Base-by-base conservation (phyloP, 805 yeast species). In the Monosporozyma siamensis region DNA sequence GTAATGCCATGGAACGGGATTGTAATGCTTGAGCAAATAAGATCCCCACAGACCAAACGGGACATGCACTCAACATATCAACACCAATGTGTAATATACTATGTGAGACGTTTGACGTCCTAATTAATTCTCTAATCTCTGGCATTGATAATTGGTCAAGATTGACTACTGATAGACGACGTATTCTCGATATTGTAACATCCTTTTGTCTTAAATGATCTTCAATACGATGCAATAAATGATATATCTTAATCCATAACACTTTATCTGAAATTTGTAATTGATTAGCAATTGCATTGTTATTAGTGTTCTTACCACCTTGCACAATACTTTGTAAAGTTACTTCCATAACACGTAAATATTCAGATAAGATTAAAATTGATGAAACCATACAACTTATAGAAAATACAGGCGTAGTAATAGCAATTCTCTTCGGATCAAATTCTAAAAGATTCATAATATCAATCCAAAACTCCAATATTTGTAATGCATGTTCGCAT, bases 11-110 rank as follows among this genome's bases (percentile, higher is more conserved):
- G 6, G 80, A 78, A 53, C 88, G 71, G 18, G 80, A 72, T 56
- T 80, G 82, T 54, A 82, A 67, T 2, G 86, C 88, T 54, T 82
- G 89, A 0, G 89, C 89, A 65, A 82, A 80, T 17, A 80, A 72
- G 57, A 82, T 65, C 1, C 87, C 83, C 37, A 81, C 71, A 0
- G 92, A 89, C 92, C 92, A 83, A 15, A 82, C 80, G 5, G 90
- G 90, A 0, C 89, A 88, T 63, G 82, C 89, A 3, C 87, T 86
- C 41, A 83, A 66, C 29, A 82, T 78, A 49, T 87, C 66, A 11
- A 82, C 82, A 23, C 90, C 92, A 34, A 82, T 61, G 43, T 80
- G 77, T 31, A 83, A 61, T 18, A 78, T 70, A 54, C 77, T 71
- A 40, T 71, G 65, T 20, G 79, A 74, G 40, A 75, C 65, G 56